Evolutionary conservation across 2,329 filamentous ascomycete genomes (phyloP), one percentile per base, ranked within the genome.

Genomic region (Ophiostoma montium): DNA sequence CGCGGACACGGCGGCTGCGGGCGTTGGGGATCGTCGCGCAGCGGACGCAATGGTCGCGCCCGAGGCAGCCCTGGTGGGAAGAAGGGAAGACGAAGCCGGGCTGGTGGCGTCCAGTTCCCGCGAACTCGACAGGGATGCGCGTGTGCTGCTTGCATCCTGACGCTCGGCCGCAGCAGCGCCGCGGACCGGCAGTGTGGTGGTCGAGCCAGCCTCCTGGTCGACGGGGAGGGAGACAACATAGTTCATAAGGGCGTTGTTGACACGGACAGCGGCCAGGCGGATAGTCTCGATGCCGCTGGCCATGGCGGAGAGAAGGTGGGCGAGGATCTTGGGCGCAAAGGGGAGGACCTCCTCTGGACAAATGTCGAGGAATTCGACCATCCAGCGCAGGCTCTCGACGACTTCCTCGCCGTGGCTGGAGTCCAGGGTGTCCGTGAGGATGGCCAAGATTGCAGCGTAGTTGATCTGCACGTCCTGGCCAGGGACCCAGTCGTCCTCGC

Each of bases 391-490:
- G 3, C 89, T 88, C 48, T 94, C 94, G 35, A 95, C 73, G 55
- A 94, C 89, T 59, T 95, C 86, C 62, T 96, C 88, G 18, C 49
- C 84, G 57, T 83, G 70, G 3, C 85, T 83, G 16, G 86, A 85
- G 58, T 94, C 85, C 41, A 98, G 74, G 54, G 92, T 95, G 12
- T 82, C 81, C 2, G 94, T 88, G 38, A 98, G 67, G 48, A 96
- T 98, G 57, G 94, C 86, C 44, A 98, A 68, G 33, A 98, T 94
- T 56, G 84, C 86, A 52, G 86, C 81, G 64, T 95, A 86, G 64
- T 96, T 90, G 53, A 98, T 86, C 52, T 94, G 84, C 8, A 95
- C 88, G 63, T 98, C 92, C 65, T 98, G 92, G 1, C 94, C 92
- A 0, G 94, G 94, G 42, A 96, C 82, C 88, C 90, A 98, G 61